Percentiles rank a stretch among this genome's conserved stretches.
Evolutionary conservation across 1,139 yeast species (phyloP).

Genomic region (Debaryomycetaceae sp.): DNA sequence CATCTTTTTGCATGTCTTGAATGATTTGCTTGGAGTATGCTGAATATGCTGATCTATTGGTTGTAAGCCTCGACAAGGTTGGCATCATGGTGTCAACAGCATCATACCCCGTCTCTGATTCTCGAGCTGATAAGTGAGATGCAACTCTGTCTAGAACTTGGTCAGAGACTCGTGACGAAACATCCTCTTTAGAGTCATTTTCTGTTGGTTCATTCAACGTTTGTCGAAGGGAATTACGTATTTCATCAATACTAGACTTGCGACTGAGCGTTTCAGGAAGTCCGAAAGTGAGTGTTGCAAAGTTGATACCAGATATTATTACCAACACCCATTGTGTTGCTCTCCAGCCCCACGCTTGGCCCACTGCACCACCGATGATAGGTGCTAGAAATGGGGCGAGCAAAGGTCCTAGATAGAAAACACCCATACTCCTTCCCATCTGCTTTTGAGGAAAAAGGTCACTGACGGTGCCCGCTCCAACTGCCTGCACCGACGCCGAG

Average conservation of each 20-base stretch:
- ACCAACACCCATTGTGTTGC: constrained; percentile 86
- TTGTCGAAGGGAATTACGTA: neutral
- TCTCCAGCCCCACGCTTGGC: constrained; percentile 78
- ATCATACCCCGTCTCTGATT: constrained; percentile 18
- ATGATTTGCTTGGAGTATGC: constrained; percentile 15
- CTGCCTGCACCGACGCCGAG: constrained; percentile 83
- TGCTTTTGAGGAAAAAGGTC: constrained; percentile 67
- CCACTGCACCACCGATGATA: constrained; percentile 73
- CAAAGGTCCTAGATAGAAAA: constrained; percentile 76
- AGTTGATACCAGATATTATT: constrained; percentile 57
- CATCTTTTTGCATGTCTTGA: constrained; percentile 20
- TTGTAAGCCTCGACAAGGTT: constrained; percentile 30
- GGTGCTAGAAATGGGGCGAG: constrained; percentile 83
- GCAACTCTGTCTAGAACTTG: constrained; percentile 17
- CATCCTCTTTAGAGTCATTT: constrained; percentile 2
- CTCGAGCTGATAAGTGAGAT: constrained; percentile 14
- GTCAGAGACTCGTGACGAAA: neutral
- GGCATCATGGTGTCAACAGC: constrained; percentile 40
- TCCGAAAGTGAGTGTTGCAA: constrained; percentile 46
- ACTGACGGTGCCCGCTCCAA: constrained; percentile 85
- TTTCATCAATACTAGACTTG: constrained; percentile 8
- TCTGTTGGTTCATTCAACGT: neutral
- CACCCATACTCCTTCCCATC: constrained; percentile 79
- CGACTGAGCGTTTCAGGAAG: constrained; percentile 74
- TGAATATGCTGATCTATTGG: constrained; percentile 34